Percentiles rank a stretch among this genome's conserved stretches.
Conservation (phyloP, 2,329 filamentous ascomycete genomes). For the Sclerotinia nivalis region DNA sequence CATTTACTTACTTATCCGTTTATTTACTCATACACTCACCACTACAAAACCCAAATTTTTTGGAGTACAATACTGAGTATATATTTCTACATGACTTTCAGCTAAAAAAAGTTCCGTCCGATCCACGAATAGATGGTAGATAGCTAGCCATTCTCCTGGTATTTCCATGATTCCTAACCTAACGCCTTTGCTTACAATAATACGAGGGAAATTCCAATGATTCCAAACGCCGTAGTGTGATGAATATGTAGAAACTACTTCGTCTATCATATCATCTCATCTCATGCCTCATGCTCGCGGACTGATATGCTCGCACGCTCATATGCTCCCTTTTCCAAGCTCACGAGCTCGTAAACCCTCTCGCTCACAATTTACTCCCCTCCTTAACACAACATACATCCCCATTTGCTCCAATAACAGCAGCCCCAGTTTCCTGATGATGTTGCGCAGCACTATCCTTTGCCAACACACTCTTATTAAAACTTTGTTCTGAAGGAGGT, state of each 20-base stretch:
- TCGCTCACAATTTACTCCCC: conserved; percentile 17
- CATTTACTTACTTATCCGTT: conserved; percentile 8
- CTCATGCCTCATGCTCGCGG: background rate
- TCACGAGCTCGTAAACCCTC: background rate
- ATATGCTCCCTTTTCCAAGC: no score
- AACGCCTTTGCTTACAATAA: background rate
- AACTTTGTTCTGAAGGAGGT: conserved; percentile 48
- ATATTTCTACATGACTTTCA: conserved; percentile 27
- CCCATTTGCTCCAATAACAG: conserved; percentile 16
- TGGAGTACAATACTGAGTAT: conserved; percentile 20
- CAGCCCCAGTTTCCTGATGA: conserved; percentile 9
- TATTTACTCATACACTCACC: conserved; percentile 27
- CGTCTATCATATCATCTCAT: background rate
- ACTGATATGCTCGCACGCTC: background rate
- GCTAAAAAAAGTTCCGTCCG: conserved; percentile 8
- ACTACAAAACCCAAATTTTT: background rate
- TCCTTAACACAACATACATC: conserved; percentile 23
- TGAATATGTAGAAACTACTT: background rate
- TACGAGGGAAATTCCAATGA: background rate
- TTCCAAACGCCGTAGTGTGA: background rate
- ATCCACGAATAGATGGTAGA: background rate
- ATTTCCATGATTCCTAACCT: background rate
- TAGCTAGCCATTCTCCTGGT: conserved; percentile 26
- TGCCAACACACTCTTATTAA: conserved; percentile 43
- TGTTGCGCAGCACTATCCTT: conserved; percentile 7